A percentile compares a stretch with the other conserved stretches of the same genome.
Conservation (phyloP, 768 basidiomycete species). For the Termitomyces sp. region DNA sequence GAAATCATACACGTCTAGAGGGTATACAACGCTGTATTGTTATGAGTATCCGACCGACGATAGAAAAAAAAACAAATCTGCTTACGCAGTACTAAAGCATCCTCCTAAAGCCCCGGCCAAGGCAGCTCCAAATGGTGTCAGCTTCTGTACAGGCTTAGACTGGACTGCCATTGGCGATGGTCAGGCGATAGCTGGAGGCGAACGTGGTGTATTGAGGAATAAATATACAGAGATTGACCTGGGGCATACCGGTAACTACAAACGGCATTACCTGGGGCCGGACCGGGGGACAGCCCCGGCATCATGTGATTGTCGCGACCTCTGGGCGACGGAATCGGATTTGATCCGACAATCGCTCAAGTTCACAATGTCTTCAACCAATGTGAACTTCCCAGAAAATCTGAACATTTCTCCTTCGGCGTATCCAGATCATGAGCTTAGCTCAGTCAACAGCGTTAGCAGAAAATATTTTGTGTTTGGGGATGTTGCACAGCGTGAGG, state of each 20-base stretch:
- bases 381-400: conserved; percentile 32
- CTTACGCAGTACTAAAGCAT: conserved; percentile 90
- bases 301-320: conserved; percentile 11
- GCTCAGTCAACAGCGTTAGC: background rate
- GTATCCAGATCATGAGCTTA: conserved; percentile 12
- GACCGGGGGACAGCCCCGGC: background rate
- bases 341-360: background rate
- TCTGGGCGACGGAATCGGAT: background rate
- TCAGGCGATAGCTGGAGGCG: conserved; percentile 7
- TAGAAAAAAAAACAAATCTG: conserved; percentile 12
- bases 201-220: conserved; percentile 1
- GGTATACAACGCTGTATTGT: conserved; percentile 74
- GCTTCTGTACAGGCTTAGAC: conserved; percentile 54
- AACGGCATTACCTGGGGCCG: conserved; percentile 12
- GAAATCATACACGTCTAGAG: conserved; percentile 78
- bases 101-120: conserved; percentile 91
- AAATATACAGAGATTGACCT: conserved; percentile 13
- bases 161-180: conserved; percentile 37
- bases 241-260: background rate
- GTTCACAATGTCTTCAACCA: background rate
- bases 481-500: conserved; percentile 38
- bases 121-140: conserved; percentile 87
- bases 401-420: conserved; percentile 29
- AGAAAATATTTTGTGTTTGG: conserved; percentile 22
- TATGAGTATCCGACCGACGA: conserved; percentile 5